Evolutionary conservation across 345 rosid species (phyloP).

Genomic region (Punica granatum): DNA sequence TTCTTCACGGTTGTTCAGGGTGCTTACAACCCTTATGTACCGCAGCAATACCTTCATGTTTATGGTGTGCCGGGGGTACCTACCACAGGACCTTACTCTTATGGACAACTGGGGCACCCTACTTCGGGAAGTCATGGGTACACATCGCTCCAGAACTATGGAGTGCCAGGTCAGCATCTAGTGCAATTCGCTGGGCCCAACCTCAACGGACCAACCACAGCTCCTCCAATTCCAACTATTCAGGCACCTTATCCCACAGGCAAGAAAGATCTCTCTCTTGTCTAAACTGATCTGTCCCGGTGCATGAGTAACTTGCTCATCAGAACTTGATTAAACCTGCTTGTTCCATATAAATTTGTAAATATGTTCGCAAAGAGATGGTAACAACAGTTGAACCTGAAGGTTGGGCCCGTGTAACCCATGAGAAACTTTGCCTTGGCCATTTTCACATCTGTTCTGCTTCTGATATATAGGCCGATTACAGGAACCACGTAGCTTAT

Average conservation of each 20-base stretch:
- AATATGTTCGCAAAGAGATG: neutral
- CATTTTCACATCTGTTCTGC: neutral
- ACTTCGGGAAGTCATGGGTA: slow-evolving; percentile 20
- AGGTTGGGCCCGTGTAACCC: neutral
- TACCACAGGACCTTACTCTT: slow-evolving; percentile 17
- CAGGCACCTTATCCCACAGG: slow-evolving; percentile 26
- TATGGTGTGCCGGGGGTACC: slow-evolving; percentile 19
- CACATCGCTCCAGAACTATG: slow-evolving; percentile 13
- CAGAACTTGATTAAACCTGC: neutral
- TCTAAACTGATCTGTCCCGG: neutral
- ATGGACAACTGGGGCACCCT: slow-evolving; percentile 21
- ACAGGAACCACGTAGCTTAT: neutral
- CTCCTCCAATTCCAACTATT: slow-evolving; percentile 19
- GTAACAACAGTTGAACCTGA: neutral
- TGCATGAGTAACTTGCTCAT: neutral
- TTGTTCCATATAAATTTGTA: no score
- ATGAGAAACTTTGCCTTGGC: neutral
- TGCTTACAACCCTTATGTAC: slow-evolving; percentile 22
- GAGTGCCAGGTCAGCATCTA: slow-evolving; percentile 21
- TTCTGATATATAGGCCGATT: no score
- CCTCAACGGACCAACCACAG: slow-evolving; percentile 18
- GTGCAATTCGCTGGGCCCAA: slow-evolving; percentile 17
- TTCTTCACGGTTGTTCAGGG: slow-evolving; percentile 14
- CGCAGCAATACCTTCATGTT: slow-evolving; percentile 24
- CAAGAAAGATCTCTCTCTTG: neutral